Percentiles rank a stretch among this genome's conserved stretches.
Conservation (phyloP, 2,329 filamentous ascomycete genomes). For the Talaromyces rugulosus region DNA sequence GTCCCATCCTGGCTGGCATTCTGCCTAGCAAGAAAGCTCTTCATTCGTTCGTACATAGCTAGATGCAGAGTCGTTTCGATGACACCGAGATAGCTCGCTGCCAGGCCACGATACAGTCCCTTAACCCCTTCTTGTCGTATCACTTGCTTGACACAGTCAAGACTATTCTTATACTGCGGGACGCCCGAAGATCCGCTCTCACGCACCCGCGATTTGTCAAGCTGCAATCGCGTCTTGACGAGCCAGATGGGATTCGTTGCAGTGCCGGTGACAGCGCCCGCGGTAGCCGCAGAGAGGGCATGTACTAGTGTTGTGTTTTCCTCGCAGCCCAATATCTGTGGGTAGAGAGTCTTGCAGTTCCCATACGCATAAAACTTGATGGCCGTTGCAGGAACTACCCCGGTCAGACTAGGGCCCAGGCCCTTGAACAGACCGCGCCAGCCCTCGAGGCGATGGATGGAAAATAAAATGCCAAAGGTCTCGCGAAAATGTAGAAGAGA, state of each 20-base stretch:
- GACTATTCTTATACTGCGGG: slow-evolving; percentile 62
- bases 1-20: background rate
- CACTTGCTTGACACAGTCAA: slow-evolving; percentile 55
- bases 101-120: slow-evolving; percentile 84
- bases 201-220: slow-evolving; percentile 32
- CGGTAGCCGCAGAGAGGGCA: slow-evolving; percentile 30
- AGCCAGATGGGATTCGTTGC: slow-evolving; percentile 38
- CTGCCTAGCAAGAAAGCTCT: slow-evolving; percentile 19
- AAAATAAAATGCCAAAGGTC: slow-evolving; percentile 31
- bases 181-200: slow-evolving; percentile 31
- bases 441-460: slow-evolving; percentile 34
- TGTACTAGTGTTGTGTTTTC: slow-evolving; percentile 30
- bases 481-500: slow-evolving; percentile 17
- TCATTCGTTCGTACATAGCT: slow-evolving; percentile 33
- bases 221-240: slow-evolving; percentile 68
- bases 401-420: slow-evolving; percentile 34
- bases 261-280: slow-evolving; percentile 32
- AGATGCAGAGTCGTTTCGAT: slow-evolving; percentile 34
- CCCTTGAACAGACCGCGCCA: slow-evolving; percentile 35
- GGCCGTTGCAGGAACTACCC: slow-evolving; percentile 36
- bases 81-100: slow-evolving; percentile 56
- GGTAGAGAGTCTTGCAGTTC: slow-evolving; percentile 33
- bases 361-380: slow-evolving; percentile 38
- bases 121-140: slow-evolving; percentile 77
- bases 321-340: slow-evolving; percentile 23